Evolutionary conservation across 345 rosid genomes (phyloP).

Genomic region (Lumnitzera littorea): DNA sequence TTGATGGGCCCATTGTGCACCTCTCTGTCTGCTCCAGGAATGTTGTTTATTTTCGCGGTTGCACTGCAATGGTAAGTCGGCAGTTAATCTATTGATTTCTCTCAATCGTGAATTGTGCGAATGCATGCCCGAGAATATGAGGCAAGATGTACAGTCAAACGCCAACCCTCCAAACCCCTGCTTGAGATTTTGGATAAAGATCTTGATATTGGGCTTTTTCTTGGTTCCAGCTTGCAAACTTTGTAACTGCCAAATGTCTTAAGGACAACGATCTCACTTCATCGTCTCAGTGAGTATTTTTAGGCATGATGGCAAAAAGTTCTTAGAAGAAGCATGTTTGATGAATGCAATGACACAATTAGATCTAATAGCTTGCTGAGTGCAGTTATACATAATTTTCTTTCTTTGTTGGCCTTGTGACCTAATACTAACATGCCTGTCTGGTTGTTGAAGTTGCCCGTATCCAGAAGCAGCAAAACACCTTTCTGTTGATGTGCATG

Average conservation of each 20-base stretch:
- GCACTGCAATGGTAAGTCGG: slow-evolving; percentile 28
- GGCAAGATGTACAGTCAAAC: not conserved
- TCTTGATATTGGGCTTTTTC: slow-evolving; percentile 3
- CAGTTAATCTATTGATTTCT: not conserved
- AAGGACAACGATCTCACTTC: slow-evolving; percentile 13
- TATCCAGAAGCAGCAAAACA: slow-evolving; percentile 18
- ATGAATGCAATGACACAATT: not conserved
- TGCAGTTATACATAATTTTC: not conserved
- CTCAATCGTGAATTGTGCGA: not conserved
- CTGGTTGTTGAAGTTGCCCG: slow-evolving; percentile 1
- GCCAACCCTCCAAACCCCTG: not conserved
- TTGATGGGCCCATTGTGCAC: slow-evolving; percentile 37
- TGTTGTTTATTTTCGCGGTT: slow-evolving; percentile 19
- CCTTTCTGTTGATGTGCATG: slow-evolving; percentile 26
- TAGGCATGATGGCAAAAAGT: not conserved
- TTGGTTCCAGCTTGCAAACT: slow-evolving; percentile 31
- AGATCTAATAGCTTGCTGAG: not conserved
- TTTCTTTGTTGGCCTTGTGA: not conserved
- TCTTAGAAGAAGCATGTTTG: not conserved
- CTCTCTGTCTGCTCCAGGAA: slow-evolving; percentile 28
- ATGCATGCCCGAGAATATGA: not conserved
- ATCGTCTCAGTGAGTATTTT: slow-evolving; percentile 21
- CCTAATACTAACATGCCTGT: not conserved
- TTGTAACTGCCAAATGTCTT: slow-evolving; percentile 26
- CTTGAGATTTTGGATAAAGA: not conserved